Conservation (phyloP, 1,139 yeast genomes). For the Yamadazyma diospyri region DNA sequence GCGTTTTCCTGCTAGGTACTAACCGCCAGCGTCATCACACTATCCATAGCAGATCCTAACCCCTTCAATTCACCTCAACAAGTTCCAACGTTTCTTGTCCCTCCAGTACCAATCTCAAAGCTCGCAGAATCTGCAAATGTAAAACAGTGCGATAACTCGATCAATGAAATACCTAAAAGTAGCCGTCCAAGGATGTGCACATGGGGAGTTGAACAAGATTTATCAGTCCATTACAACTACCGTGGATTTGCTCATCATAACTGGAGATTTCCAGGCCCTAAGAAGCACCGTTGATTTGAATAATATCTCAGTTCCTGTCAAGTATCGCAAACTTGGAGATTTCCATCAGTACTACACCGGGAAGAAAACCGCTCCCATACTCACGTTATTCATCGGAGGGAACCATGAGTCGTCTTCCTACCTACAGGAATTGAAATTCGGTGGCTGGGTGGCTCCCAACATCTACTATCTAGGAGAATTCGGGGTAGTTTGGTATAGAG, state of each 20-base stretch:
- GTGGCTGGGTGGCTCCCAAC: conserved; percentile 94
- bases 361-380: conserved; percentile 58
- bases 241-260: conserved; percentile 68
- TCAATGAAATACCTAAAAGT: conserved; percentile 19
- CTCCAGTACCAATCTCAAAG: too few relatives aligned
- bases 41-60: too few relatives aligned
- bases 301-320: conserved; percentile 61
- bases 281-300: conserved; percentile 61
- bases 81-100: too few relatives aligned
- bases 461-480: conserved; percentile 85
- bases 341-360: conserved; percentile 74
- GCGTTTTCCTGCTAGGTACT: too few relatives aligned
- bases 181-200: conserved; percentile 93
- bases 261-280: conserved; percentile 85
- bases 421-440: conserved; percentile 68
- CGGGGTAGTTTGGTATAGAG: conserved; percentile 70
- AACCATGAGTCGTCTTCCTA: conserved; percentile 90
- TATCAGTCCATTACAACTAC: conserved; percentile 33
- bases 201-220: conserved; percentile 70
- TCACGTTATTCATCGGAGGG: conserved; percentile 88
- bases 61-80: too few relatives aligned
- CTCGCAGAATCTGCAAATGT: too few relatives aligned
- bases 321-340: conserved; percentile 65
- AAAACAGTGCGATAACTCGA: conserved; percentile 1
- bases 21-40: too few relatives aligned